Evolutionary conservation across 192 early-diverging fungal genomes (phyloP).

Genomic region (Coemansia javaensis): DNA sequence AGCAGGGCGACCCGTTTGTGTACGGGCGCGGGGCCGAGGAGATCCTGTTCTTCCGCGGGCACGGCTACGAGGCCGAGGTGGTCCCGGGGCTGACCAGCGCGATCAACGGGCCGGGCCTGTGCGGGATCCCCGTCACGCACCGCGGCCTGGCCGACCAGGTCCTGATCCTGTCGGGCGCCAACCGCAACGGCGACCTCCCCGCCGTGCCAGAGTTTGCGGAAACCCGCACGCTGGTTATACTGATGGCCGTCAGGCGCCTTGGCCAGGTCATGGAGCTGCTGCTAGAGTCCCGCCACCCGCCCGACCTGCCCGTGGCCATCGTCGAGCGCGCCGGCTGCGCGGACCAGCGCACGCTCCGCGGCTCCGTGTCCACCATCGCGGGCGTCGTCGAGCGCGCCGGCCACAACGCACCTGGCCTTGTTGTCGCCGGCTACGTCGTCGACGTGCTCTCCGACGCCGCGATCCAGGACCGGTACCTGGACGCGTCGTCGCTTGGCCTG

Average conservation of each 20-base stretch:
- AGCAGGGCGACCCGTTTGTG: conserved; percentile 90
- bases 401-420: conserved; percentile 69
- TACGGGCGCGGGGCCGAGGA: conserved; percentile 94
- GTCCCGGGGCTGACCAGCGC: conserved; percentile 76
- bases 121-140: conserved; percentile 79
- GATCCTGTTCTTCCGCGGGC: conserved; percentile 62
- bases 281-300: conserved; percentile 59
- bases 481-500: conserved; percentile 30
- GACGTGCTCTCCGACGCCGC: conserved; percentile 42
- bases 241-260: conserved; percentile 81
- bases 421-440: conserved; percentile 74
- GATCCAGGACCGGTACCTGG: conserved; percentile 43
- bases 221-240: conserved; percentile 71
- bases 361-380: conserved; percentile 60
- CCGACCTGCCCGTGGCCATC: conserved; percentile 64
- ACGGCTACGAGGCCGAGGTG: conserved; percentile 66
- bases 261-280: conserved; percentile 59
- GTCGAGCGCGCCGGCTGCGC: conserved; percentile 78
- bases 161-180: conserved; percentile 75
- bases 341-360: conserved; percentile 66
- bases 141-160: conserved; percentile 84
- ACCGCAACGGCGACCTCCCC: conserved; percentile 72
- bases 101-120: conserved; percentile 69
- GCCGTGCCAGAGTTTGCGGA: conserved; percentile 60
- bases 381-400: conserved; percentile 58